These are phyloP conservation scores for Sherardia arvensis DNA, from an alignment of 257 asterid genomes.

Conservation along the genomic window DNA sequence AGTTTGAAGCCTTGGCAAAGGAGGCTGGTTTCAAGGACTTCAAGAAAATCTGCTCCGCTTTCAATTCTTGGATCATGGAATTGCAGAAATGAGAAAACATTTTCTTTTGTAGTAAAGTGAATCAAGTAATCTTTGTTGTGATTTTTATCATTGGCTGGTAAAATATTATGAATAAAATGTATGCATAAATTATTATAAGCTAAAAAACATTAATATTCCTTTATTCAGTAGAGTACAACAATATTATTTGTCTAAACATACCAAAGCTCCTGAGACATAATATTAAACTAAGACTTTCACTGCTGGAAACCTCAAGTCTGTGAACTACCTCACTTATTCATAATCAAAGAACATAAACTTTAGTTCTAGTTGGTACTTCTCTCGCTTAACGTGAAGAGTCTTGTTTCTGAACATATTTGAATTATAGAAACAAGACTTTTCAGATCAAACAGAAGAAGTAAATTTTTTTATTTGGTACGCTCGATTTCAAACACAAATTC, in stretches of 20 bases:
- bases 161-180: too few relatives aligned
- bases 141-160: neutral
- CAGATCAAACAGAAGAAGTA: neutral
- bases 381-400: neutral
- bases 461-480: too few relatives aligned
- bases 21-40: slow-evolving; percentile 60
- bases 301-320: neutral
- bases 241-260: neutral
- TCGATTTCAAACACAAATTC: neutral
- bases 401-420: neutral
- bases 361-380: neutral
- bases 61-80: slow-evolving; percentile 75
- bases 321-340: neutral
- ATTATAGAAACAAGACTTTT: neutral
- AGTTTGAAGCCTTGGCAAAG: slow-evolving; percentile 55
- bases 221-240: neutral
- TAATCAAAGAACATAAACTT: neutral
- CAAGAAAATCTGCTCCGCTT: slow-evolving; percentile 49
- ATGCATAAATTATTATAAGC: neutral
- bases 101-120: neutral
- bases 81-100: slow-evolving; percentile 30
- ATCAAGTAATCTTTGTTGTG: neutral
- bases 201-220: neutral
- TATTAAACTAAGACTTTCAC: neutral
- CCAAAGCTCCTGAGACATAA: neutral